phyloP scores from a whole-genome alignment of 176 grass and related monocot genomes.

The Avena atlantica region DNA sequence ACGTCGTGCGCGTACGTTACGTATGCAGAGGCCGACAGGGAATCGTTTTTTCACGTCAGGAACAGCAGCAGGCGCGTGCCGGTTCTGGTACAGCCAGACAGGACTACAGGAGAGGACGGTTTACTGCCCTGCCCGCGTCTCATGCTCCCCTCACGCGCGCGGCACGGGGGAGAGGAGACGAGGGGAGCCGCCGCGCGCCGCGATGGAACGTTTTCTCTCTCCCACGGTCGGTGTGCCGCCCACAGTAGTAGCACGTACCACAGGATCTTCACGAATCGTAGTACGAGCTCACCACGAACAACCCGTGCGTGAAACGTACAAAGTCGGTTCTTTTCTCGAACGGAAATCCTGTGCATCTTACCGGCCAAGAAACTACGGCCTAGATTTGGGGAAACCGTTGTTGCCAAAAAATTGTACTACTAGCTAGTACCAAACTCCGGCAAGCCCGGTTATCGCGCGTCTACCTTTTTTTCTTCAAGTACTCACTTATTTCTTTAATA shows the following conservation, averaged over 20 bases:
- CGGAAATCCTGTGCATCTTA: neutral
- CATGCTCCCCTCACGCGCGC: neutral
- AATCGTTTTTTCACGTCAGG: conserved; percentile 15
- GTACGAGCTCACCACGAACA: too few relatives aligned
- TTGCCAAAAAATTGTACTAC: too few relatives aligned
- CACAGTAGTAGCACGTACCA: neutral
- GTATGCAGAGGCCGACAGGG: neutral
- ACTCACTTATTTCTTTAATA: too few relatives aligned
- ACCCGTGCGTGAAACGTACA: too few relatives aligned
- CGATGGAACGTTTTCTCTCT: neutral
- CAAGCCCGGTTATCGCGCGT: too few relatives aligned
- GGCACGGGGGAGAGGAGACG: neutral
- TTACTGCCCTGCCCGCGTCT: neutral
- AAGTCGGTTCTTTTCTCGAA: neutral
- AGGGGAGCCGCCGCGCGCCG: neutral
- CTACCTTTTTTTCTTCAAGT: too few relatives aligned
- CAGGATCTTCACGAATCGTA: neutral
- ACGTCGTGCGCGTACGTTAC: neutral
- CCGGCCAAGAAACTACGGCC: neutral
- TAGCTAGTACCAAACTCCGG: too few relatives aligned
- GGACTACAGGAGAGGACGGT: conserved; percentile 12
- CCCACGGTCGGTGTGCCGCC: neutral
- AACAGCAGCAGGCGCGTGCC: neutral
- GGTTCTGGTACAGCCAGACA: neutral
- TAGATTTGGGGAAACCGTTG: too few relatives aligned